Percentiles rank a stretch among this genome's conserved stretches.
Conservation (phyloP, 192 early-diverging fungal genomes). For the Coemansia sp. region DNA sequence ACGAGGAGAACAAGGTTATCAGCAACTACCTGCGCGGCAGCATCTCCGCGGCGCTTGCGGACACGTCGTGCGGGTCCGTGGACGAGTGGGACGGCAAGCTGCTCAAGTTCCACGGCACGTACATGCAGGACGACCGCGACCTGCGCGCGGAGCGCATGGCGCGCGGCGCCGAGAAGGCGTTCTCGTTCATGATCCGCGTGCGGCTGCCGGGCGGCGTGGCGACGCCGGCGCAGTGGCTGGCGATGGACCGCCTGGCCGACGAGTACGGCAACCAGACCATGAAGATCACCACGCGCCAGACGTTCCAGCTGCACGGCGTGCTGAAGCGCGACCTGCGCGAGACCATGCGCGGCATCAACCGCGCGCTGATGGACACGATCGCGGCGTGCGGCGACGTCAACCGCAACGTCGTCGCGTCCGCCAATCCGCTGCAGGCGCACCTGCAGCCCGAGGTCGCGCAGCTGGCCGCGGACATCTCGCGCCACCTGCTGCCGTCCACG, state of each 20-base stretch:
- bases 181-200: slow-evolving; percentile 95
- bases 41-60: slow-evolving; percentile 80
- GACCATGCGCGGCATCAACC: slow-evolving; percentile 91
- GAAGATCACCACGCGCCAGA: slow-evolving; percentile 95
- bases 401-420: slow-evolving; percentile 93
- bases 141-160: slow-evolving; percentile 79
- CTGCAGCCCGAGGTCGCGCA: slow-evolving; percentile 76
- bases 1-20: slow-evolving; percentile 90
- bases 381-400: slow-evolving; percentile 99
- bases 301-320: slow-evolving; percentile 96
- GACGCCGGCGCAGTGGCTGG: slow-evolving; percentile 87
- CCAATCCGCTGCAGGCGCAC: slow-evolving; percentile 77
- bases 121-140: slow-evolving; percentile 97
- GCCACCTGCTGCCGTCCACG: slow-evolving; percentile 81
- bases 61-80: slow-evolving; percentile 79
- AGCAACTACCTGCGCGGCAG: slow-evolving; percentile 93
- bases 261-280: slow-evolving; percentile 82
- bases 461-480: slow-evolving; percentile 69
- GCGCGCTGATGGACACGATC: slow-evolving; percentile 84
- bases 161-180: slow-evolving; percentile 89
- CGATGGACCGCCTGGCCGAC: slow-evolving; percentile 90
- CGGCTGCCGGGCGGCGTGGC: slow-evolving; percentile 90
- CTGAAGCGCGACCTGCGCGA: slow-evolving; percentile 86
- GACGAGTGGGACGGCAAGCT: slow-evolving; percentile 89
- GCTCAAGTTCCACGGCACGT: slow-evolving; percentile 96